Evolutionary conservation across 352 stramenopile genomes (phyloP), one percentile per base, ranked within the genome.

Genomic region (Globisporangium nodosum): DNA sequence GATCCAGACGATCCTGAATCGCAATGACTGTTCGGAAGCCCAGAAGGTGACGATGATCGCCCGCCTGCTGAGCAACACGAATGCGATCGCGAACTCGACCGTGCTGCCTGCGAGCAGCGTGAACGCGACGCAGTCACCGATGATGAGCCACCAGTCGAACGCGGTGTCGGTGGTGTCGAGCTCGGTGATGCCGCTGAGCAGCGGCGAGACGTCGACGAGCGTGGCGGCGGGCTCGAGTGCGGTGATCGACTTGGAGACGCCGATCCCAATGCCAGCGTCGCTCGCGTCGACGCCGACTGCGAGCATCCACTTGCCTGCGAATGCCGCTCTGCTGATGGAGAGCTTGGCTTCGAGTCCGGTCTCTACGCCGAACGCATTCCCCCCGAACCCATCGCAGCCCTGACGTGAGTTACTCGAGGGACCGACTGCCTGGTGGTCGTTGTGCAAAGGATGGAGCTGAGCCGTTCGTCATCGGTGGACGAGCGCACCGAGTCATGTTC

Each of bases 41-140:
- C 85, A 94, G 64, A 94, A 94, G 55, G 85, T 94, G 52, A 85
- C 83, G 13, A 92, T 94, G 83, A 94, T 94, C 31, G 85, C 85
- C 20, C 69, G 84, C 3, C 68, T 94, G 54, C 66, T 94, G 65
- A 94, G 83, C 69, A 90, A 88, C 56, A 92, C 81, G 50, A 94
- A 92, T 62, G 82, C 82, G 1, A 88, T 92, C 65, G 79, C 70
- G 56, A 84, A 68, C 42, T 62, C 71, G 0, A 78, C 67, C 45
- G 74, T 69, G 35, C 20, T 63, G 49, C 49, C 60, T 12, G 31
- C 52, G 20, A 46, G 42, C 7, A 16, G 18, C 18, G 42, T 49
- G 31, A 54, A 16, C 6, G 11, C 58, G 35, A 40, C 42, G 15
- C 39, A 39, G 27, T 21, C 46, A 15, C 50, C 43, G 46, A 54